A percentile compares a stretch with the other conserved stretches of the same genome.
Conservation (phyloP, 768 basidiomycete species). For the Calocybe indica region DNA sequence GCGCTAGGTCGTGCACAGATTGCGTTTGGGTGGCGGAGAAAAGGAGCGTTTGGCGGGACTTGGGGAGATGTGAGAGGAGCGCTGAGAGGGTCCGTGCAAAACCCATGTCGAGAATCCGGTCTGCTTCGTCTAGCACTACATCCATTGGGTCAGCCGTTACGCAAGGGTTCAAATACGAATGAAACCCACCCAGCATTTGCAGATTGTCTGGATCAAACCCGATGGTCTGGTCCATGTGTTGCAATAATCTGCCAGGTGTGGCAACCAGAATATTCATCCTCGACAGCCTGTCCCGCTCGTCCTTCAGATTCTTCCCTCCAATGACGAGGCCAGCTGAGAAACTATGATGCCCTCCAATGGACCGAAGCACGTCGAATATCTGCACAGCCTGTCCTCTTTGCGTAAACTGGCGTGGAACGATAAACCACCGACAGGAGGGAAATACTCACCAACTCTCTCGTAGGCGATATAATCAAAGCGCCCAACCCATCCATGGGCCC, state of each 20-base stretch:
- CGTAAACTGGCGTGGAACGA: not conserved
- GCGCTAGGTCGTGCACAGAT: conserved; percentile 82
- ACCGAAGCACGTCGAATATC: conserved; percentile 94
- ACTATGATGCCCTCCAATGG: conserved; percentile 83
- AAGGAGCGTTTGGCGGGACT: conserved; percentile 88
- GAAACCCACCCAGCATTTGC: conserved; percentile 75
- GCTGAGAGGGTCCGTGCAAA: conserved; percentile 87
- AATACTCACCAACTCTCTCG: conserved; percentile 75
- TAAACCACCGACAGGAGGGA: not conserved
- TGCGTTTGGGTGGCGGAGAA: conserved; percentile 97
- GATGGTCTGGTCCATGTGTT: conserved; percentile 98
- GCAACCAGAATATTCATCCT: conserved; percentile 99
- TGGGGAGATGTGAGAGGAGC: conserved; percentile 86
- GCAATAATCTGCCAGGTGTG: conserved; percentile 89
- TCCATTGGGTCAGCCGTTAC: conserved; percentile 1
- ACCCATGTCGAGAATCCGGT: conserved; percentile 95
- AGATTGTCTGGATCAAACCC: conserved; percentile 90
- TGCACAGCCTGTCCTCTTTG: conserved; percentile 71
- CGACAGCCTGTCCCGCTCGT: conserved; percentile 81
- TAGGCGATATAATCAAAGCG: conserved; percentile 90
- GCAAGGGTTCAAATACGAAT: not conserved
- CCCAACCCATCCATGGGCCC: conserved; percentile 90
- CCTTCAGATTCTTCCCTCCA: conserved; percentile 92
- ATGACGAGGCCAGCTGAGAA: conserved; percentile 96
- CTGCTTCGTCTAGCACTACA: conserved; percentile 92